These are phyloP conservation scores for Colletotrichum orchidophilum DNA, from an alignment of 2,329 filamentous ascomycete genomes.

Conservation along the genomic window DNA sequence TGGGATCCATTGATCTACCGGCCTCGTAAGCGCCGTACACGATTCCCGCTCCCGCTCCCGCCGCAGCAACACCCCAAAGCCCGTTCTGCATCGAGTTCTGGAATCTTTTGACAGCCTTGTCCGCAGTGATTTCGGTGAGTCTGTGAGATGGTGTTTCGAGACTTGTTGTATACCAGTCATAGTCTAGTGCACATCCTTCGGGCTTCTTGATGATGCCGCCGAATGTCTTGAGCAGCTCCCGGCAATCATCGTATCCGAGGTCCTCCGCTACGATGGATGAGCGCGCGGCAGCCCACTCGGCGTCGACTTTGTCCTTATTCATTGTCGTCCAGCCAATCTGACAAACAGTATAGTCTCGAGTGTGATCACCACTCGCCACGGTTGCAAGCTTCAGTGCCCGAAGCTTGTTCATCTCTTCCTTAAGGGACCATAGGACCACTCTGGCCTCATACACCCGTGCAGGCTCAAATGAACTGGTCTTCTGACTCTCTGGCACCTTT, in stretches of 20 bases:
- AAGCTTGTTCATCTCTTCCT: background rate
- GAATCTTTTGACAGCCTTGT: background rate
- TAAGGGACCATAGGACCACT: background rate
- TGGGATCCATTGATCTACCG: background rate
- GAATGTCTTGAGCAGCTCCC: background rate
- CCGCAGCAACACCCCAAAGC: background rate
- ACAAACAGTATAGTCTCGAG: background rate
- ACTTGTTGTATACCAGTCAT: background rate
- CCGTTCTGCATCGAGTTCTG: background rate
- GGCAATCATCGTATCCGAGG: slow-evolving; percentile 3
- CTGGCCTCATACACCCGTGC: background rate
- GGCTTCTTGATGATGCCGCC: background rate
- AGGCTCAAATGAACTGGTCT: background rate
- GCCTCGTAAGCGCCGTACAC: background rate
- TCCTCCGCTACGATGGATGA: background rate
- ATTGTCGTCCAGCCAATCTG: slow-evolving; percentile 1
- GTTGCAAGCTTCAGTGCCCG: background rate
- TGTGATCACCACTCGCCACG: background rate
- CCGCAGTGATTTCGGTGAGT: background rate
- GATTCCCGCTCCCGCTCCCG: background rate
- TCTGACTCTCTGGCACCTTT: background rate
- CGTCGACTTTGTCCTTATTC: background rate
- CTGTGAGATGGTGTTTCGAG: background rate
- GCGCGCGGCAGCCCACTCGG: background rate
- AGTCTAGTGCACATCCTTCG: background rate